These are phyloP conservation scores for Exsudoporus floridanus DNA, from an alignment of 1,284 basidiomycete genomes.

Conservation along the genomic window DNA sequence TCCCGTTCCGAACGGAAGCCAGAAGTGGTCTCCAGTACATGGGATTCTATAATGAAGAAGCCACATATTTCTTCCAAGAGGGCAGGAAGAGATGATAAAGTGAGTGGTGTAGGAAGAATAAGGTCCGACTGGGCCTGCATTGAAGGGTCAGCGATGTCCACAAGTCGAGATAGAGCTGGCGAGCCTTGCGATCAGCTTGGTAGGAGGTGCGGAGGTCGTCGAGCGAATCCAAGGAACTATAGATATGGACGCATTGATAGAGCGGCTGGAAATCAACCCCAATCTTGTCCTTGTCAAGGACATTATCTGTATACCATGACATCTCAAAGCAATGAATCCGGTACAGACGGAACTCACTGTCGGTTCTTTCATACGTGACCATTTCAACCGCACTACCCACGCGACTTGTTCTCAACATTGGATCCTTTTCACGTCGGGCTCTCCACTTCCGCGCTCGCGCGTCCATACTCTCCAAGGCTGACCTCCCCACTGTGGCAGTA, in stretches of 20 bases:
- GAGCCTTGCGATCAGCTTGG: conserved; percentile 91
- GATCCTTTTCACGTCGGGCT: conserved; percentile 74
- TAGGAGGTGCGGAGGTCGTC: conserved; percentile 91
- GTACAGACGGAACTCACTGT: conserved; percentile 63
- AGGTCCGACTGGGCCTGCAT: conserved; percentile 91
- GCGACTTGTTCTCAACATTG: conserved; percentile 70
- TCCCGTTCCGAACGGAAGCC: conserved; percentile 87
- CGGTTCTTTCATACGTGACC: conserved; percentile 91
- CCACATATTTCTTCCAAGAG: conserved; percentile 95
- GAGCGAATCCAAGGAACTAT: conserved; percentile 86
- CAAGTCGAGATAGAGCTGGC: conserved; percentile 15
- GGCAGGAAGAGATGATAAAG: conserved; percentile 54
- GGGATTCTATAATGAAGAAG: conserved; percentile 96
- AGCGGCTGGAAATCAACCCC: conserved; percentile 92
- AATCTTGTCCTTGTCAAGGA: conserved; percentile 87
- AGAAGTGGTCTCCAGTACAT: conserved; percentile 86
- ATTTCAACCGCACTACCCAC: conserved; percentile 95
- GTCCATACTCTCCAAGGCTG: conserved; percentile 92
- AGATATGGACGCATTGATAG: conserved; percentile 97
- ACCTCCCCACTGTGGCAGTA: conserved; percentile 81
- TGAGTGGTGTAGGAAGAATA: conserved; percentile 77
- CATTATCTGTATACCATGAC: conserved; percentile 62
- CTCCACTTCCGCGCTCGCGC: conserved; percentile 84
- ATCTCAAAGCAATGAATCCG: conserved; percentile 1
- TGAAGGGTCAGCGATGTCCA: conserved; percentile 14